phyloP scores from a whole-genome alignment of 805 yeast species.

The Metschnikowia similis region DNA sequence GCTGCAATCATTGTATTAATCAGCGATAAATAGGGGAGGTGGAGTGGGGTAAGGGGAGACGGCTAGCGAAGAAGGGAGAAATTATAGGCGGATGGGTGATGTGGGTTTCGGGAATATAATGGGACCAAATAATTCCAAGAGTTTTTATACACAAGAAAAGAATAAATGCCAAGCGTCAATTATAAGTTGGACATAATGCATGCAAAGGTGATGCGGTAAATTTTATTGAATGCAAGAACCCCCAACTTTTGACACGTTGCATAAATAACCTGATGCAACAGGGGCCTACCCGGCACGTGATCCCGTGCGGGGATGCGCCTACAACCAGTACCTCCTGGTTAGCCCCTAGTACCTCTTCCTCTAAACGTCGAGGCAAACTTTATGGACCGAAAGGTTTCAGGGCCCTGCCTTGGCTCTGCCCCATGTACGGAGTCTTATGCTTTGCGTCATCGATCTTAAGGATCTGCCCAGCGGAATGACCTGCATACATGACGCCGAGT shows the following conservation, averaged over 20 bases:
- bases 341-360: background rate
- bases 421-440: background rate
- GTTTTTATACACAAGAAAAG: background rate
- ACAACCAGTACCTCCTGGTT: background rate
- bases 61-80: background rate
- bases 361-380: background rate
- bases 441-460: background rate
- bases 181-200: background rate
- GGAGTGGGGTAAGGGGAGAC: too few species aligned
- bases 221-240: background rate
- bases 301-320: background rate
- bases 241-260: background rate
- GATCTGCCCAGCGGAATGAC: background rate
- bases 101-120: background rate
- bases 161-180: background rate
- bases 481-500: background rate
- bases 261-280: background rate
- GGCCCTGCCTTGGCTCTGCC: background rate
- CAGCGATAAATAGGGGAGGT: background rate
- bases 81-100: background rate
- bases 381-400: background rate
- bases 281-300: background rate
- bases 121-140: background rate
- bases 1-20: background rate
- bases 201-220: constrained; percentile 4